Conservation (phyloP, 768 basidiomycete species). For the Kockovaella imperatae region DNA sequence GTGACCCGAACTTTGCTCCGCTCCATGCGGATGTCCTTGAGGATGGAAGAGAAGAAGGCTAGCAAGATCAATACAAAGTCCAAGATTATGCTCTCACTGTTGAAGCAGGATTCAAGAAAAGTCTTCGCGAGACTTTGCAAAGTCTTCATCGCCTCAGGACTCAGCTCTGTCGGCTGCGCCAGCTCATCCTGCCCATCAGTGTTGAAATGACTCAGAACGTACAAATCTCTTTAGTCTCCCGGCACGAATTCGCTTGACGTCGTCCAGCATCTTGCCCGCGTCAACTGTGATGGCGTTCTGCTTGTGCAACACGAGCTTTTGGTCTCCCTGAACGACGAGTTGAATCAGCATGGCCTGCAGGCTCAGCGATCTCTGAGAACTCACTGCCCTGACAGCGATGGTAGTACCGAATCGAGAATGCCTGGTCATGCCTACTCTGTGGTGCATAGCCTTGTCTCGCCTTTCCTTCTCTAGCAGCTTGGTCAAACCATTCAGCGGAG, state of each 20-base stretch:
- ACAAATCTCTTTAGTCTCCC: conserved; percentile 23
- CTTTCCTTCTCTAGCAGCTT: conserved; percentile 72
- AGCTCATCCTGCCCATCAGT: conserved; percentile 31
- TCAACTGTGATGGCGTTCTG: conserved; percentile 65
- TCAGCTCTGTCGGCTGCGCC: conserved; percentile 24
- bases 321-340: conserved; percentile 38
- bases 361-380: conserved; percentile 1
- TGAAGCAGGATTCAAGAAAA: conserved; percentile 79
- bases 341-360: neutral
- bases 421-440: conserved; percentile 59
- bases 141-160: conserved; percentile 42
- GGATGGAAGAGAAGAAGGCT: conserved; percentile 78
- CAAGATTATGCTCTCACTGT: conserved; percentile 54
- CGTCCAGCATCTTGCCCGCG: conserved; percentile 37
- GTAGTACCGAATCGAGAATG: conserved; percentile 98
- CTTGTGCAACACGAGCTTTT: conserved; percentile 63
- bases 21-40: conserved; percentile 91
- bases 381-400: conserved; percentile 61
- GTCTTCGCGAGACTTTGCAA: conserved; percentile 63
- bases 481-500: conserved; percentile 55
- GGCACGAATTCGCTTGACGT: conserved; percentile 34
- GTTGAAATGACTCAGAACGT: conserved; percentile 1
- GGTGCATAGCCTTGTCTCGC: conserved; percentile 54
- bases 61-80: neutral
- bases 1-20: conserved; percentile 87